Evolutionary conservation across 129 eudicot species (phyloP), one percentile per base, ranked within the genome.

Genomic region (Flaveria robusta): DNA sequence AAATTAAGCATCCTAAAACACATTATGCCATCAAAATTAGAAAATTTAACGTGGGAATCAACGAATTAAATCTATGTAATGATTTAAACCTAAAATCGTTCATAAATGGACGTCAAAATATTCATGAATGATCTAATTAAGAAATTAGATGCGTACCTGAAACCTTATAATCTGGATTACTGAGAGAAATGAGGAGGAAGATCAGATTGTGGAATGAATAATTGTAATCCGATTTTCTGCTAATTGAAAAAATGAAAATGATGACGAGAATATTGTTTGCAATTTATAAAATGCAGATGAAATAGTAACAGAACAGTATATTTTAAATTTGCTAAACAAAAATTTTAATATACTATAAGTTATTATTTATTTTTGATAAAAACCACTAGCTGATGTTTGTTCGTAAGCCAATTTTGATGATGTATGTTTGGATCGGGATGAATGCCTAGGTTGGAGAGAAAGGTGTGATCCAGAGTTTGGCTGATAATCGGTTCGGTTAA

Each of bases 141-240:
- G 60, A 68, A 75, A 58, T 14, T 74, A 22, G 66, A 60, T 56
- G 15, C 68, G 42, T 42, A 74, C 49, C 49, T 63, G 68, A 39
- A 37, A 66, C 79, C 75, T 80, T 52, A 42, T 73, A 73, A 52
- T 64, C 42, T 56, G 16, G 46, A 41, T 62, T 62, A 52, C 56
- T 13, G 78, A 72, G 66, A 74, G 23, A 79, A 64, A 79, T 52
- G 74, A 64, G 74, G 67, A 79, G 39, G 62, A 65, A 63, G 73
- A 71, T 79, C 39, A 49, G 46, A 72, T 70, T 41, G 39, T 62
- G 66, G 45, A 34, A 22, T 41, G 7, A 19, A 9, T 22, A 6
- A 47, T 47, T 47, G 13, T 13, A 14, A 13, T 5, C 4, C 18
- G 16, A 47, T 51, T 51, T n/a, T 51, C 10, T 9, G 26, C 14